phyloP scores from a whole-genome alignment of 768 basidiomycete genomes.

The Psilocybe tampanensis region DNA sequence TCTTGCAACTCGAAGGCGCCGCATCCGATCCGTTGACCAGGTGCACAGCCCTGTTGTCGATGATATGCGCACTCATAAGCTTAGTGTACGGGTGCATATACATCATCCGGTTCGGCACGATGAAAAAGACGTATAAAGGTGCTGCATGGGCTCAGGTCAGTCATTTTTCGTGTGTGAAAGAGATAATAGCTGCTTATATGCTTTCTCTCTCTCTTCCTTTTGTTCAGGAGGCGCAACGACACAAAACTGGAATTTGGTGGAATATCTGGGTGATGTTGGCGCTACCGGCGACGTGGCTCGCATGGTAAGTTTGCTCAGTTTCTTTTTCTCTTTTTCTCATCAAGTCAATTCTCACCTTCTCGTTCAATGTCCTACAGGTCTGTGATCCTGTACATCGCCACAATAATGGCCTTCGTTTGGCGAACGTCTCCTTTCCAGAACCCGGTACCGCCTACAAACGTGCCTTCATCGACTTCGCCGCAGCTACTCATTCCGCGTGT shows the following conservation, averaged over 20 bases:
- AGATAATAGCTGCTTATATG: not conserved
- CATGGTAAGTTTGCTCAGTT: constrained; percentile 40
- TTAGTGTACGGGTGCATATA: constrained; percentile 62
- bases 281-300: constrained; percentile 64
- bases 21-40: constrained; percentile 53
- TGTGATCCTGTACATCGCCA: constrained; percentile 54
- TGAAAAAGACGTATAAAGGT: constrained; percentile 63
- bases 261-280: constrained; percentile 73
- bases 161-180: constrained; percentile 14
- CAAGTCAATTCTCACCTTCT: not conserved
- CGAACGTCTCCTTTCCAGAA: constrained; percentile 35
- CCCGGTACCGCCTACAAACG: constrained; percentile 26
- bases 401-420: constrained; percentile 68
- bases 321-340: not conserved
- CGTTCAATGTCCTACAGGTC: constrained; percentile 44
- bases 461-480: constrained; percentile 25
- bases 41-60: constrained; percentile 55
- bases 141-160: constrained; percentile 55
- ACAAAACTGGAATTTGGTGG: constrained; percentile 39
- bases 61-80: constrained; percentile 61
- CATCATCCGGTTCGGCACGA: constrained; percentile 61
- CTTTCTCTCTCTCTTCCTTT: not conserved
- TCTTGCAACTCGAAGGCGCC: constrained; percentile 39
- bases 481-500: constrained; percentile 39
- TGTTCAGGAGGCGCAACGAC: constrained; percentile 51